Conservation (phyloP, 768 basidiomycete species). For the Clavaria fumosa region DNA sequence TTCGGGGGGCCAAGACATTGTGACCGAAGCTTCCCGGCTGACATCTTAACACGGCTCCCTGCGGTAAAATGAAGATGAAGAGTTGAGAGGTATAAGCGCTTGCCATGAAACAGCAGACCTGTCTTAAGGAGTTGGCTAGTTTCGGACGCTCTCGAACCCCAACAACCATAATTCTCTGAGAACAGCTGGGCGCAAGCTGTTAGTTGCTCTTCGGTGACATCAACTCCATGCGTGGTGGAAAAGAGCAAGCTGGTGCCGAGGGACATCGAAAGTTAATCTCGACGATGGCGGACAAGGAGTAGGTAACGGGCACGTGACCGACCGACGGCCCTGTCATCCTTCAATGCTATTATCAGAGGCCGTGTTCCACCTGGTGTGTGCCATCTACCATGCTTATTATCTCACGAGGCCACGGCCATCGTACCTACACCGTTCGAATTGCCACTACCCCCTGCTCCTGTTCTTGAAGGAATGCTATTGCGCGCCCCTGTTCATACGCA, state of each 20-base stretch:
- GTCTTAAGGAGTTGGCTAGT: constrained; percentile 7
- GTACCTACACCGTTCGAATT: too few relatives aligned
- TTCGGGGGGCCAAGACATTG: constrained; percentile 8
- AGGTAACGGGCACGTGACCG: too few relatives aligned
- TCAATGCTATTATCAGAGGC: too few relatives aligned
- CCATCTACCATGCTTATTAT: too few relatives aligned
- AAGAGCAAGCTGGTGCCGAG: neutral
- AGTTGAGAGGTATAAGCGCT: neutral
- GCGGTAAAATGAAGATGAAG: constrained; percentile 3
- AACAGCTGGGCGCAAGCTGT: constrained; percentile 17
- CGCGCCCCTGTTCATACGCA: too few relatives aligned
- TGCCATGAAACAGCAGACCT: constrained; percentile 7
- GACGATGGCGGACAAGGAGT: too few relatives aligned
- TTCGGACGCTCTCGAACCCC: constrained; percentile 11
- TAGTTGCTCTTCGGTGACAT: constrained; percentile 4
- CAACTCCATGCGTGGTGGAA: neutral
- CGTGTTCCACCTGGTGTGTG: too few relatives aligned
- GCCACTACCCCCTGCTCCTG: too few relatives aligned
- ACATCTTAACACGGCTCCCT: constrained; percentile 4
- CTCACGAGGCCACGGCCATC: too few relatives aligned
- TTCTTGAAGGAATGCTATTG: too few relatives aligned
- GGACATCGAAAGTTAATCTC: too few relatives aligned
- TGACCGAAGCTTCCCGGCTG: constrained; percentile 1
- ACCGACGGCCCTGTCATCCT: too few relatives aligned
- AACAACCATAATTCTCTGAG: constrained; percentile 18